phyloP scores from a whole-genome alignment of 148 eudicot genomes.

The Salicornia ramosissima region DNA sequence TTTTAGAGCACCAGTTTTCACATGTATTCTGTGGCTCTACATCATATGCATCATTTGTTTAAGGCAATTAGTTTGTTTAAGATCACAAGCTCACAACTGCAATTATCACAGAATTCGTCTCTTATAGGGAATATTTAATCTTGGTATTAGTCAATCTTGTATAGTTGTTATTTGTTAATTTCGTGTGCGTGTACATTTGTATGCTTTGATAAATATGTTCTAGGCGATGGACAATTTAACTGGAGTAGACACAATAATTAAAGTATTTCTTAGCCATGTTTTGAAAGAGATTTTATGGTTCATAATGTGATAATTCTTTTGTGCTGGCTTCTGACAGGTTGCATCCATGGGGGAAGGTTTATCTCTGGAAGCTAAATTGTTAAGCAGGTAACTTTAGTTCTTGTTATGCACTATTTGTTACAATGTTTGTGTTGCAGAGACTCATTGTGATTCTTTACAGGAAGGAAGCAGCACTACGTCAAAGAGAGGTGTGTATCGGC shows the following conservation, averaged over 20 bases:
- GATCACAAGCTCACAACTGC: not conserved
- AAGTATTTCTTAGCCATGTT: not conserved
- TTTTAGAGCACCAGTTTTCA: slow-evolving; percentile 1
- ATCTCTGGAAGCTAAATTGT: slow-evolving; percentile 88
- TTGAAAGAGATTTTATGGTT: not conserved
- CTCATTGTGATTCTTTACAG: slow-evolving; percentile 40
- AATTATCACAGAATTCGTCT: not conserved
- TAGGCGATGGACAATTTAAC: not conserved
- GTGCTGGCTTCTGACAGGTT: slow-evolving; percentile 47
- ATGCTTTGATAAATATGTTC: not conserved
- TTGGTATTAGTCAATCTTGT: not conserved
- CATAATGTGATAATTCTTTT: slow-evolving; percentile 2
- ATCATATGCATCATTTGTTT: slow-evolving; percentile 4
- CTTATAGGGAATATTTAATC: not conserved
- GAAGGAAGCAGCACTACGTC: slow-evolving; percentile 96
- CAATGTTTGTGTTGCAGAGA: slow-evolving; percentile 14
- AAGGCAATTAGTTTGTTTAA: not conserved
- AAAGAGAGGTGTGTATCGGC: slow-evolving; percentile 72
- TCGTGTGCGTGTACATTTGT: not conserved
- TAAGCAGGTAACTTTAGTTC: slow-evolving; percentile 62
- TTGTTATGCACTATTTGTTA: slow-evolving; percentile 1
- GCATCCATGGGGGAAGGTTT: slow-evolving; percentile 96
- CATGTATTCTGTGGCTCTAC: not conserved
- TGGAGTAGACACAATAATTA: not conserved
- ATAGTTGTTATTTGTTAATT: not conserved